Evolutionary conservation across 495 filamentous ascomycete species (phyloP), one percentile per base, ranked within the genome.

Genomic region (Xylaria palmicola): DNA sequence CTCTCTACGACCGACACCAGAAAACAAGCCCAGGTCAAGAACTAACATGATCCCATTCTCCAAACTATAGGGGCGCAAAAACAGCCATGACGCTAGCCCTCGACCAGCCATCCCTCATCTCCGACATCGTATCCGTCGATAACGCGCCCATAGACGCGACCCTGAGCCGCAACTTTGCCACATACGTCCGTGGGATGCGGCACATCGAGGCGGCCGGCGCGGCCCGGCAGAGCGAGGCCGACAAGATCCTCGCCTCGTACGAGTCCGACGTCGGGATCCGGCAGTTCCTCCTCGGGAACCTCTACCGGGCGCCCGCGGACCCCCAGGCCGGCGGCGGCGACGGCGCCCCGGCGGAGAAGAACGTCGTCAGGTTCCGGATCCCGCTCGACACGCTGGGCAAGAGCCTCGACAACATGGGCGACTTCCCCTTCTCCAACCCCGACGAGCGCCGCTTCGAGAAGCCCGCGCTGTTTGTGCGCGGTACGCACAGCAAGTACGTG

Each of bases 271-370:
- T 93, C 2, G 76, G 83, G 1, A 88, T 97, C 61, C 89, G 94
- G 2, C 92, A 96, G 71, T 98, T 98, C 75, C 84, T 98, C 19
- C 82, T 98, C 4, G 92, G 91, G n/a, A 98, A 97, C 69, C 79
- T 97, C 10, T 70, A 88, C 56, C 83, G 88, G 1, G 27, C 70
- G 68, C 6, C n/a, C 17, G 6, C 51, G 60, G 4, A 17, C 34
- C n/a, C n/a, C n/a, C n/a, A n/a, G n/a, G 5, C 19, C 43, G 7
- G 22, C 7, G 22, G 6, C 32, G 39, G 45, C 26, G 19, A 10
- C 13, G 29, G n/a, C 12, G 13, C 17, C 0, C 2, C 24, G 12
- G 8, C 20, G 43, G 9, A 41, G 36, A 61, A 61, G 59, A 44
- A 54, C 15, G 30, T 55, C 30, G 19, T 75, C 44, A 74, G 73